Evolutionary conservation across 2,329 filamentous ascomycete species (phyloP).

Genomic region (Pseudodiploospora longispora): DNA sequence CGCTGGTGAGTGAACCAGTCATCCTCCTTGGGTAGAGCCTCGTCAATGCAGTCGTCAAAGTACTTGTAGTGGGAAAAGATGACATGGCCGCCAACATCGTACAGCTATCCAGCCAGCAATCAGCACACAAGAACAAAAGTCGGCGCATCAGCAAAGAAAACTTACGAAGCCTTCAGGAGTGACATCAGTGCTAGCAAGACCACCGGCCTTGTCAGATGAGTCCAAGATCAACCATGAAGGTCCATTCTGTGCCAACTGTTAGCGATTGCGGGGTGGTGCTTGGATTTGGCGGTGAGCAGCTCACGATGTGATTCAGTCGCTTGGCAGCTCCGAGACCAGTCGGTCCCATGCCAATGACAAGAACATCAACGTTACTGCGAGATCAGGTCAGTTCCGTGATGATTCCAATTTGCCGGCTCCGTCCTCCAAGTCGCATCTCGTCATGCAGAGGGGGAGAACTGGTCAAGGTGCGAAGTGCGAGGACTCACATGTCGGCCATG

Average conservation of each 20-base stretch:
- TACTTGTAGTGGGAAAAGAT: constrained; percentile 99
- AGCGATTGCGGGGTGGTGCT: constrained; percentile 14
- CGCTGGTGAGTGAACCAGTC: constrained; percentile 99
- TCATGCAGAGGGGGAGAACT: background rate
- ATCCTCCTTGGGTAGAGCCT: constrained; percentile 85
- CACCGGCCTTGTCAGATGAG: constrained; percentile 83
- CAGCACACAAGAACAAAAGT: constrained; percentile 1
- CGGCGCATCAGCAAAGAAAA: constrained; percentile 23
- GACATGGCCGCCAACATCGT: constrained; percentile 96
- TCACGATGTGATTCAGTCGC: constrained; percentile 90
- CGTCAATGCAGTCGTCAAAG: constrained; percentile 97
- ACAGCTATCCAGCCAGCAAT: constrained; percentile 53
- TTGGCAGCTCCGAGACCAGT: constrained; percentile 97
- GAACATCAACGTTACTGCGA: constrained; percentile 81
- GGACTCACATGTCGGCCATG: constrained; percentile 33
- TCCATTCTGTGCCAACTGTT: constrained; percentile 54
- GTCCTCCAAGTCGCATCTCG: background rate
- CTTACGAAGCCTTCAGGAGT: constrained; percentile 95
- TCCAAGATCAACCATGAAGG: constrained; percentile 96
- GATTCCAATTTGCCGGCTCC: background rate
- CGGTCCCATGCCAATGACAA: constrained; percentile 95
- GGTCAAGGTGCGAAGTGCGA: constrained; percentile 1
- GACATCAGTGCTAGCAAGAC: constrained; percentile 89
- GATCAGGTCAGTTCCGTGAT: constrained; percentile 10
- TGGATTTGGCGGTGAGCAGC: constrained; percentile 30